Evolutionary conservation across 2,329 filamentous ascomycete genomes (phyloP), one percentile per base, ranked within the genome.

Genomic region (Sporothrix pallida): DNA sequence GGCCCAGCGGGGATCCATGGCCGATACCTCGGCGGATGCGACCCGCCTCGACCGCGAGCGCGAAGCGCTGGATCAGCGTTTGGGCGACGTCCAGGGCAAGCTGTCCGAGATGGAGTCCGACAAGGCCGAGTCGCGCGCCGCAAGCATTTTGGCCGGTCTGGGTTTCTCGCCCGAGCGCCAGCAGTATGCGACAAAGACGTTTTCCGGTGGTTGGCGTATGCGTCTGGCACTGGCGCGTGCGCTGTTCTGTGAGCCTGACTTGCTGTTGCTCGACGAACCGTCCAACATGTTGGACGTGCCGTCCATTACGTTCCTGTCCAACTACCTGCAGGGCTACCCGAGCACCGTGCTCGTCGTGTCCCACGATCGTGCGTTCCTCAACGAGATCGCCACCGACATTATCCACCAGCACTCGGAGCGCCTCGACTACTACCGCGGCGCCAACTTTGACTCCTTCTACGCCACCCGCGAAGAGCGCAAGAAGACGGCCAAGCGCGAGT

Each of bases 241-340:
- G 15, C 89, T 99, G 50, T 99, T 99, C 86, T 99, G 96, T 85
- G 96, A 99, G 82, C 96, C 96, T 60, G 96, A 99, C 83, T 86
- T 99, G 71, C 85, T 99, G 74, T 88, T 99, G 81, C 94, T 99
- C 78, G 96, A 99, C 86, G 96, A 99, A 90, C 96, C 96, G 84
- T 98, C 95, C 73, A 98, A 98, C 90, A 98, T 98, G 95, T 94
- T 99, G 93, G 96, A 98, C 84, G 96, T 99, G 74, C 96, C 96
- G n/a, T 98, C 96, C 31, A 98, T 99, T 80, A 97, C 96, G 73
- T 99, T 98, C 89, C 88, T 99, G 81, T 93, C 95, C 67, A 95
- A 95, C 80, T 99, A 99, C 81, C 91, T 99, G 9, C 95, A 98
- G 82, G 87, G 86, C 68, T 99, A 99, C 81, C 95, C 95, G 54